phyloP scores from a whole-genome alignment of 1,284 basidiomycete genomes.

The Porogramme epimiltina region DNA sequence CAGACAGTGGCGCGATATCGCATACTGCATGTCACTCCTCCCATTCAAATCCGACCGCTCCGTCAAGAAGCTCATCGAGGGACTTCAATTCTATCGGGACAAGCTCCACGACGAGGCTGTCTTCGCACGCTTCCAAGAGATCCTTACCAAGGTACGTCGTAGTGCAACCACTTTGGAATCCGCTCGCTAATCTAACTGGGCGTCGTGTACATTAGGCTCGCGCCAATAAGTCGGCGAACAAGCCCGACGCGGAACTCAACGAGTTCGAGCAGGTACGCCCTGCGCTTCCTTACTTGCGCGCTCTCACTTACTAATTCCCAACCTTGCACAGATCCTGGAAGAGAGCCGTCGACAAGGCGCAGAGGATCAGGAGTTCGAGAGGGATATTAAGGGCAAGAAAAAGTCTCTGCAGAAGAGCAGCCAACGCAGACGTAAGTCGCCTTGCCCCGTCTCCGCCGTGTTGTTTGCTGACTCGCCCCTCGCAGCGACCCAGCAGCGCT shows the following conservation, averaged over 20 bases:
- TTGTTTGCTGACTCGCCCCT: background rate
- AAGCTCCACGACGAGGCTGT: slow-evolving; percentile 91
- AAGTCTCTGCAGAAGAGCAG: slow-evolving; percentile 40
- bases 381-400: slow-evolving; percentile 76
- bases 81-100: slow-evolving; percentile 90
- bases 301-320: slow-evolving; percentile 6
- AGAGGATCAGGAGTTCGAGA: slow-evolving; percentile 89
- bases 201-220: slow-evolving; percentile 54
- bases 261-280: slow-evolving; percentile 80
- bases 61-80: slow-evolving; percentile 95
- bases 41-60: slow-evolving; percentile 97
- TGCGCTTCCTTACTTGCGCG: slow-evolving; percentile 12
- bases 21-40: slow-evolving; percentile 91
- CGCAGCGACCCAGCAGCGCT: slow-evolving; percentile 23
- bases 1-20: slow-evolving; percentile 97
- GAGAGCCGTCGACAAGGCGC: slow-evolving; percentile 84
- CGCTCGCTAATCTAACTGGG: background rate
- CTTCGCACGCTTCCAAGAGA: slow-evolving; percentile 86
- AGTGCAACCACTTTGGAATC: background rate
- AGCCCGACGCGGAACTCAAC: slow-evolving; percentile 86
- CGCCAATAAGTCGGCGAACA: slow-evolving; percentile 85
- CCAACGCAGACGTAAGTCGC: slow-evolving; percentile 41
- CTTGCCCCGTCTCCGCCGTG: background rate
- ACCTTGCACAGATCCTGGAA: slow-evolving; percentile 66
- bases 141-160: slow-evolving; percentile 72